Evolutionary conservation across 495 filamentous ascomycete species (phyloP), one percentile per base, ranked within the genome.

Genomic region (Oleoguttula mirabilis): DNA sequence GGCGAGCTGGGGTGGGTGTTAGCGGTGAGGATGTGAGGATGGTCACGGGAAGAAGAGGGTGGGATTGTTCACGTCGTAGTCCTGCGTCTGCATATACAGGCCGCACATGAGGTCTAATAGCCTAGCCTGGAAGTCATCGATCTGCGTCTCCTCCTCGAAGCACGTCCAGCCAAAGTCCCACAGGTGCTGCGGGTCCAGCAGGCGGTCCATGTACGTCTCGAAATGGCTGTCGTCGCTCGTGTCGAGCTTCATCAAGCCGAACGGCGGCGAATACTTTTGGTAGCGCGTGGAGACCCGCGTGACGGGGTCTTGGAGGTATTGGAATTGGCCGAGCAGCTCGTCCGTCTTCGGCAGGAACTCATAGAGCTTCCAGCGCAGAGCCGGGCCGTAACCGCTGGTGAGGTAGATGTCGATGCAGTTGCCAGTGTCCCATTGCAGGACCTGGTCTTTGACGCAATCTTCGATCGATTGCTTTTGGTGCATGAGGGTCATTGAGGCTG

Each of bases 221-320:
- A 59, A 57, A 20, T 50, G 53, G 6, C 47, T 39, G 7, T 55
- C 52, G 30, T 64, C 58, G 19, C 56, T 52, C 14, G 48, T 39
- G 35, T 64, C 52, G 27, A 62, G 47, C 30, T 55, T 48, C 25
- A 52, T 32, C 48, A 64, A 52, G 8, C 50, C 61, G 14, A 64
- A 43, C 10, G 61, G 59, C 10, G 61, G 61, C 24, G 59, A 62
- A n/a, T 33, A 32, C 38, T 58, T 61, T 10, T 32, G 38, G 16
- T 32, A 19, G 10, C 27, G 32, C 3, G 35, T 20, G 4, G 31
- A 27, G 10, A 43, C 10, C 4, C 47, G 39, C 0, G 59, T 59
- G 2, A 10, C n/a, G 0, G 28, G 32, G 23, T 62, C 41, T 22
- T 51, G 58, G 0, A 54, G 41, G 45, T 61, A 62, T 42, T 62